Evolutionary conservation across 805 yeast species (phyloP).

Genomic region (Jamesozyma spencerorum): DNA sequence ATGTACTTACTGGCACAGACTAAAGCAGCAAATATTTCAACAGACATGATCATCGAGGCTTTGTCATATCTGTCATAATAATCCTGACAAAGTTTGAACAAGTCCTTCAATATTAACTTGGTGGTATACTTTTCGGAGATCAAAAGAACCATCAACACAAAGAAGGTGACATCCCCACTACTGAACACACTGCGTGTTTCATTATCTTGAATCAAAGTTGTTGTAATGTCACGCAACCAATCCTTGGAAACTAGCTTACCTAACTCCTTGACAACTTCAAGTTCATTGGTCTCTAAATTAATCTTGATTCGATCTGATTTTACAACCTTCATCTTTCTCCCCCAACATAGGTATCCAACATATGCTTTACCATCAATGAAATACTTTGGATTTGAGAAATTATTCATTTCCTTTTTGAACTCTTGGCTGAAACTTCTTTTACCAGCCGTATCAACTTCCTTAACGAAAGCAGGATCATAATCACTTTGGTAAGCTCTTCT

Average conservation of each 20-base stretch:
- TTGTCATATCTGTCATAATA: constrained; percentile 63
- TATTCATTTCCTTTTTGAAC: constrained; percentile 46
- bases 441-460: constrained; percentile 37
- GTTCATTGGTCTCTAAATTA: constrained; percentile 36
- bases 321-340: constrained; percentile 38
- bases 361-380: constrained; percentile 50
- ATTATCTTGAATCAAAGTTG: constrained; percentile 53
- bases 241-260: constrained; percentile 41
- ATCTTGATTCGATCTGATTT: constrained; percentile 25
- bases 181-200: constrained; percentile 62
- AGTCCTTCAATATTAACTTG: constrained; percentile 38
- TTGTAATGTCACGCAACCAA: constrained; percentile 48
- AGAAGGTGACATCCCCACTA: constrained; percentile 52
- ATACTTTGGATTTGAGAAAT: constrained; percentile 38
- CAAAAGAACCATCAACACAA: constrained; percentile 44
- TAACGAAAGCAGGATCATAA: constrained; percentile 35
- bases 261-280: constrained; percentile 33
- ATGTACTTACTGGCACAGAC: constrained; percentile 42
- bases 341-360: constrained; percentile 78
- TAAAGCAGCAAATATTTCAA: constrained; percentile 64
- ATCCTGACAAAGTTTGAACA: constrained; percentile 41
- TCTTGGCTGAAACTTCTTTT: constrained; percentile 28
- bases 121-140: constrained; percentile 34
- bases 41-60: constrained; percentile 64
- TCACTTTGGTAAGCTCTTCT: constrained; percentile 35